A percentile compares a stretch with the other conserved stretches of the same genome.
Conservation (phyloP, 1,139 yeast species). For the Candida neerlandica region DNA sequence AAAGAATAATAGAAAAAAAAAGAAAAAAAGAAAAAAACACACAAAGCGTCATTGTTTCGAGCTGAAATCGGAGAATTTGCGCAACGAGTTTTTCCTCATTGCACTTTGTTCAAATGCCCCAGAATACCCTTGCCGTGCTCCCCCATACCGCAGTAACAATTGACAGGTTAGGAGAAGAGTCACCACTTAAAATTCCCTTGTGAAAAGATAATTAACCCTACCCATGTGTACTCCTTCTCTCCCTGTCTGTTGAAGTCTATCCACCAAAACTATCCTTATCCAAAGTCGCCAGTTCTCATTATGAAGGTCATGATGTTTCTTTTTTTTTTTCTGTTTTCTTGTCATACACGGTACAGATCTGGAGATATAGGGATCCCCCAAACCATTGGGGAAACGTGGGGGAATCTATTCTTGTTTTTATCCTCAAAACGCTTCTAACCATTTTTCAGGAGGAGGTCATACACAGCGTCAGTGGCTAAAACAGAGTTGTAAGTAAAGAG, state of each 20-base stretch:
- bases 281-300: neutral
- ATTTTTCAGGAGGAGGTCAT: neutral
- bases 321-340: neutral
- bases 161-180: neutral
- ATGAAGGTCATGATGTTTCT: neutral
- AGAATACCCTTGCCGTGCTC: neutral
- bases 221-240: neutral
- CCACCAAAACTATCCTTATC: too few relatives aligned
- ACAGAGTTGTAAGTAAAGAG: too few relatives aligned
- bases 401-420: neutral
- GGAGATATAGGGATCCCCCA: slow-evolving; percentile 6
- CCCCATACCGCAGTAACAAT: neutral
- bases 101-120: neutral
- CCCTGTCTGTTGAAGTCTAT: too few relatives aligned
- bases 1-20: neutral
- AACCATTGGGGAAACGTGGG: slow-evolving; percentile 4
- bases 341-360: neutral
- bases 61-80: slow-evolving; percentile 1
- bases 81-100: neutral
- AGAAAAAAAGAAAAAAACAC: neutral
- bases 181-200: neutral
- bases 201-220: neutral
- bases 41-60: neutral
- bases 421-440: neutral
- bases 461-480: neutral